phyloP scores from a whole-genome alignment of 192 early-diverging fungal species.

The Mortierella antarctica region DNA sequence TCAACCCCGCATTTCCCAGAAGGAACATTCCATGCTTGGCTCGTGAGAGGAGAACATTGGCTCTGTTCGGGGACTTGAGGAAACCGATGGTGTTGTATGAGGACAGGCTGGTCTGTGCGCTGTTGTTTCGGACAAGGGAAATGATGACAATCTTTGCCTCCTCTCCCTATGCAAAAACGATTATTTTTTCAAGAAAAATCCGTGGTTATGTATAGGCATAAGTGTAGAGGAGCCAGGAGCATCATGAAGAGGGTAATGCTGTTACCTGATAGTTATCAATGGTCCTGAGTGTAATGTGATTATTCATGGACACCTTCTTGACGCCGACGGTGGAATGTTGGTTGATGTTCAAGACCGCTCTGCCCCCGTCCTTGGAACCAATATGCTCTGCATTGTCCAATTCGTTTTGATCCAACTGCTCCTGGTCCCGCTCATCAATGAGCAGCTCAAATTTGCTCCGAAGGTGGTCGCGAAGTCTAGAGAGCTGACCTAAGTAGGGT shows the following conservation, averaged over 20 bases:
- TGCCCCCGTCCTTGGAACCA: neutral
- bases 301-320: conserved; percentile 28
- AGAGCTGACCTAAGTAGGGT: conserved; percentile 65
- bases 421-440: conserved; percentile 54
- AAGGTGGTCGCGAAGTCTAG: conserved; percentile 54
- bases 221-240: neutral
- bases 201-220: no score
- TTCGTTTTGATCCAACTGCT: conserved; percentile 26
- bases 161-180: conserved; percentile 32
- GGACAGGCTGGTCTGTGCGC: neutral
- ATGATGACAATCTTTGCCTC: conserved; percentile 58
- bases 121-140: conserved; percentile 54
- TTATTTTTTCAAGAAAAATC: neutral
- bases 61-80: conserved; percentile 63
- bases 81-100: conserved; percentile 58
- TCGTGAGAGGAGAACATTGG: conserved; percentile 67
- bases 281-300: conserved; percentile 53
- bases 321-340: neutral
- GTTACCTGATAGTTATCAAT: conserved; percentile 60
- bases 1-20: conserved; percentile 58
- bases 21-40: conserved; percentile 71
- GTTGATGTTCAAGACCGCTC: neutral
- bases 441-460: conserved; percentile 31
- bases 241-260: neutral
- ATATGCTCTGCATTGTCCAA: conserved; percentile 25